A percentile compares a stretch with the other conserved stretches of the same genome.
Conservation (phyloP, 345 rosid genomes). For the Rhizophora mangle region DNA sequence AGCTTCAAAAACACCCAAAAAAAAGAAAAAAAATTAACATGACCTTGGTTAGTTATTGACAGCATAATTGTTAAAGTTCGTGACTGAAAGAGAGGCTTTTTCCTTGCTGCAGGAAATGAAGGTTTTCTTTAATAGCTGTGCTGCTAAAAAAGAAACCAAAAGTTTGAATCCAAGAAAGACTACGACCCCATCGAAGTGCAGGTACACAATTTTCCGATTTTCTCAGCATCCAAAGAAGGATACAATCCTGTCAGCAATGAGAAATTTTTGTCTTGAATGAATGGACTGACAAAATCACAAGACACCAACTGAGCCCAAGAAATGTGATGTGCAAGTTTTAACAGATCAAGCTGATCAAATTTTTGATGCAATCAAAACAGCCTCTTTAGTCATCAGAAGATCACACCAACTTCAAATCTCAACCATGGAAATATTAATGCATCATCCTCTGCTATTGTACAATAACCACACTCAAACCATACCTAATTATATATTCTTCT, state of each 20-base stretch:
- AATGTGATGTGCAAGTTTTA: no score
- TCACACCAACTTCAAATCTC: background rate
- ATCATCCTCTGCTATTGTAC: background rate
- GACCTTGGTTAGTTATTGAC: background rate
- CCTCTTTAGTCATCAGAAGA: background rate
- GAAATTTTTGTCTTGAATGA: no score
- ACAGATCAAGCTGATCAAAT: no score
- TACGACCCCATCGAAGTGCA: no score
- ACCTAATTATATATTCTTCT: background rate
- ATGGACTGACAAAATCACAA: no score
- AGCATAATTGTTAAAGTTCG: no score
- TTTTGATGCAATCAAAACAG: no score
- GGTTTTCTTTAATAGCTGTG: background rate
- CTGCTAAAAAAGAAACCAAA: background rate
- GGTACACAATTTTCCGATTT: background rate
- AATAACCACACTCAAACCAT: background rate
- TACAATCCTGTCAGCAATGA: background rate
- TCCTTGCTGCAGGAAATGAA: no score
- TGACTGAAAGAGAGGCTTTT: no score
- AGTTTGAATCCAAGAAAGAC: no score
- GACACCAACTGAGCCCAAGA: no score
- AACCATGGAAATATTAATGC: background rate
- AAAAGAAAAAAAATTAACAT: background rate
- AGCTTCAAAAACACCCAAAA: no score
- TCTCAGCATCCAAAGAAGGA: conserved; percentile 2